Base-by-base conservation (phyloP, 176 grass and related monocot species). In the Eragrostis nindensis region DNA sequence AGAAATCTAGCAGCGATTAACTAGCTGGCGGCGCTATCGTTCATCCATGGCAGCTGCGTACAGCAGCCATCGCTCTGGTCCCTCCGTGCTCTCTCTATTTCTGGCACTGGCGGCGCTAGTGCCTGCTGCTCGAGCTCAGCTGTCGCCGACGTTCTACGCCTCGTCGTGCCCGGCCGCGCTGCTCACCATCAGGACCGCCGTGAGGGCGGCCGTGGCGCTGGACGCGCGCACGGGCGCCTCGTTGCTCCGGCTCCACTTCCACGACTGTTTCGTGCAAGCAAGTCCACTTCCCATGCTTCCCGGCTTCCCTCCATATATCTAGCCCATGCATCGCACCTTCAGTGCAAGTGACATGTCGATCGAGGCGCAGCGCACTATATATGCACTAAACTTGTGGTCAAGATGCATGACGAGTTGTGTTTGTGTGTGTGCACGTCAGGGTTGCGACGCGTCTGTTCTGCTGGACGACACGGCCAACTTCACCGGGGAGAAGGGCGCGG, bases 241-340 rank as follows among this genome's bases (percentile, higher is more conserved):
- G 11, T 75, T 88, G 45, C 91, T 94, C 56, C 85, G 91, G 9
- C 91, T 90, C 50, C 88, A 86, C 71, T 94, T 94, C 85, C 91
- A 94, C 48, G 91, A 94, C 67, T 94, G 91, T 80, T 90, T 88
- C 82, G 82, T 88, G 72, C 89, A 91, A 70, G 89, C 81, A 89
- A 94, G 92, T 84, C 55, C 73, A 48, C 32, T 39, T 66, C 15
- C 29, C 65, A 27, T 24, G 10, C n/a, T n/a, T 10, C 19, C 3
- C 4, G 1, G 22, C 66, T 66, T n/a, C 12, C 3, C 66, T 69
- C 41, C 60, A 32, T n/a, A n/a, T n/a, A n/a, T 63, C 1, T 32
- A 3, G 36, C 68, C 13, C 22, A n/a, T 57, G 54, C 52, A 10
- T 6, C 27, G 16, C n/a, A n/a, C n/a, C n/a, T 53, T 22, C 39